A percentile compares a stretch with the other conserved stretches of the same genome.
Conservation (phyloP, 805 yeast species). For the Groenewaldozyma tartarivorans region DNA sequence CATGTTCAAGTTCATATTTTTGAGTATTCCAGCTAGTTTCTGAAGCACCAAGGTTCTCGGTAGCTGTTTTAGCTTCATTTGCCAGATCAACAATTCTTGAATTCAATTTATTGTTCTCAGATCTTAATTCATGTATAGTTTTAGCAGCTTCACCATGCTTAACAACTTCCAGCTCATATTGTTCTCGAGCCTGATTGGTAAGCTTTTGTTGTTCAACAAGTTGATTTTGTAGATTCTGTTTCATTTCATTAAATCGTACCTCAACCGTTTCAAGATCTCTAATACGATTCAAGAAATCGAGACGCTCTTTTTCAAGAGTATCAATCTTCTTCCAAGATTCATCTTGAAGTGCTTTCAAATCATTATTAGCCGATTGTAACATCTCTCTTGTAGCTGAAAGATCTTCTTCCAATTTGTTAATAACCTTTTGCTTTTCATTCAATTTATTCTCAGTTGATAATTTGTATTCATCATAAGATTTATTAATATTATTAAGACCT, state of each 20-base stretch:
- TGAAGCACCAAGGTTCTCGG: slow-evolving; percentile 27
- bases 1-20: slow-evolving; percentile 35
- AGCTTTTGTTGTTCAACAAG: slow-evolving; percentile 37
- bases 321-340: slow-evolving; percentile 18
- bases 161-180: slow-evolving; percentile 46
- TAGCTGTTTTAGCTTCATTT: slow-evolving; percentile 25
- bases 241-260: slow-evolving; percentile 25
- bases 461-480: slow-evolving; percentile 42
- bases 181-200: slow-evolving; percentile 41
- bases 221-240: slow-evolving; percentile 26
- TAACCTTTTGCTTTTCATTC: slow-evolving; percentile 10
- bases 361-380: slow-evolving; percentile 12
- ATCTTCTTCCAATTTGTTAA: slow-evolving; percentile 10
- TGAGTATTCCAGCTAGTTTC: slow-evolving; percentile 40
- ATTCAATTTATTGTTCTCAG: slow-evolving; percentile 26
- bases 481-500: slow-evolving; percentile 36
- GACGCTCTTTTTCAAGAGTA: slow-evolving; percentile 17
- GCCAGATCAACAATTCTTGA: slow-evolving; percentile 20
- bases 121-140: slow-evolving; percentile 32
- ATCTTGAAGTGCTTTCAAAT: slow-evolving; percentile 14
- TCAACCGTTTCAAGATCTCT: slow-evolving; percentile 22
- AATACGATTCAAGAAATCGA: slow-evolving; percentile 7
- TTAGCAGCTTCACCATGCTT: slow-evolving; percentile 44
- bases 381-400: slow-evolving; percentile 16
- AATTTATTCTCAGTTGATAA: slow-evolving; percentile 15